A percentile compares a stretch with the other conserved stretches of the same genome.
These are phyloP conservation scores for Cladophialophora exuberans DNA, from an alignment of 2,329 filamentous ascomycete genomes.

Conservation along the genomic window DNA sequence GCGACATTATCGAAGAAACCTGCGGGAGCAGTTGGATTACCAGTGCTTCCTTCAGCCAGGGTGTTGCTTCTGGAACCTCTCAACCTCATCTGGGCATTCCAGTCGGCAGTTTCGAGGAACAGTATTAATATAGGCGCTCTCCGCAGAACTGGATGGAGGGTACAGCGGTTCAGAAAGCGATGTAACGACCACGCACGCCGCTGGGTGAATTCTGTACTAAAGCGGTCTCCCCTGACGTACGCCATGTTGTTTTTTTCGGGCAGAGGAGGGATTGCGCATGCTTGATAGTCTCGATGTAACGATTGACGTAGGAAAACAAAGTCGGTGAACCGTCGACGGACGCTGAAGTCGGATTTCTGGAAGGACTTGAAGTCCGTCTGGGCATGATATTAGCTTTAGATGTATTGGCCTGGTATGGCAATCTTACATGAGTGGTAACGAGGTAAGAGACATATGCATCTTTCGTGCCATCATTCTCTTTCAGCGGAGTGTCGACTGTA, in stretches of 20 bases:
- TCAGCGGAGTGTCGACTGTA: constrained; percentile 78
- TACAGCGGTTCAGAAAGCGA: constrained; percentile 83
- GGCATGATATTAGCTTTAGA: constrained; percentile 10
- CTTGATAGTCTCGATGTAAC: constrained; percentile 82
- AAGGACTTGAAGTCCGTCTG: constrained; percentile 95
- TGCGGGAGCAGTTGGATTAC: constrained; percentile 45
- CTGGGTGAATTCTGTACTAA: constrained; percentile 87
- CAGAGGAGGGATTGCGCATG: constrained; percentile 88
- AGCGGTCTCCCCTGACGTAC: constrained; percentile 94
- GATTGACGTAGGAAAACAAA: constrained; percentile 96
- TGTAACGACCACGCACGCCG: constrained; percentile 87
- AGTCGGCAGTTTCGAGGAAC: constrained; percentile 91
- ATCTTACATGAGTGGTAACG: constrained; percentile 80
- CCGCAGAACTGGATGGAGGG: constrained; percentile 85
- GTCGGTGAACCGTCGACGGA: constrained; percentile 93
- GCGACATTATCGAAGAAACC: constrained; percentile 93
- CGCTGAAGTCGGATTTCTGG: constrained; percentile 74
- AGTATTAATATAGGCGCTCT: constrained; percentile 79
- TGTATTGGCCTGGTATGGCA: constrained; percentile 2
- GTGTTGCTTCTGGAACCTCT: constrained; percentile 68
- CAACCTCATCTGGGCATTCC: constrained; percentile 93
- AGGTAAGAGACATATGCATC: constrained; percentile 96
- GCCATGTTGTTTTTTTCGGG: constrained; percentile 99
- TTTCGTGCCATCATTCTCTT: constrained; percentile 95
- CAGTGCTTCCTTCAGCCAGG: constrained; percentile 43